Conservation (phyloP, 108 stramenopile genomes). For the Fistulifera pelliculosa region DNA sequence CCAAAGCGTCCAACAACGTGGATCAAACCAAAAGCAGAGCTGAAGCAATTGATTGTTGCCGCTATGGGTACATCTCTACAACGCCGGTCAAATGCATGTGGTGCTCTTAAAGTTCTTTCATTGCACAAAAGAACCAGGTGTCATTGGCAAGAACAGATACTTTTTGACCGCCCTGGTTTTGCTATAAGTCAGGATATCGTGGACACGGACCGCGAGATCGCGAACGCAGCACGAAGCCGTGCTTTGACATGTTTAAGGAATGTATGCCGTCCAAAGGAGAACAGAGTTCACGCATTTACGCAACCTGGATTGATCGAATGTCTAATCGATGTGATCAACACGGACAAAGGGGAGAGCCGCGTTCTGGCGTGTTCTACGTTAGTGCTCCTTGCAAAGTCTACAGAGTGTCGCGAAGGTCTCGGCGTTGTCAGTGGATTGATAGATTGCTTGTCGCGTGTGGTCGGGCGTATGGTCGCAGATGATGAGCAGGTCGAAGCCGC, state of each 20-base stretch:
- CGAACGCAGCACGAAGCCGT: conserved; percentile 49
- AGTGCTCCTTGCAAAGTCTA: conserved; percentile 63
- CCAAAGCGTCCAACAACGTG: conserved; percentile 7
- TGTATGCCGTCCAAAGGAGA: conserved; percentile 54
- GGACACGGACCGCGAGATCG: conserved; percentile 34
- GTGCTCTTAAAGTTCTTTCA: conserved; percentile 67
- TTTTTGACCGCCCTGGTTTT: conserved; percentile 57
- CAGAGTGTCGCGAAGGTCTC: conserved; percentile 45
- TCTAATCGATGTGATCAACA: conserved; percentile 42
- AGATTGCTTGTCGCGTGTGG: conserved; percentile 21
- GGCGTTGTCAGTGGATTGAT: conserved; percentile 26
- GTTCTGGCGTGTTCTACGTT: conserved; percentile 43
- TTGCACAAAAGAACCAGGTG: conserved; percentile 38
- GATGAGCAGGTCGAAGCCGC: neutral
- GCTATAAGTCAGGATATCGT: conserved; percentile 28
- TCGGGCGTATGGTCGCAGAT: conserved; percentile 25
- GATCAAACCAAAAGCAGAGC: conserved; percentile 42
- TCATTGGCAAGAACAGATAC: conserved; percentile 62
- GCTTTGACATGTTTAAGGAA: conserved; percentile 47
- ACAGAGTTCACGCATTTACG: conserved; percentile 40
- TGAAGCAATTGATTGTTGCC: conserved; percentile 48
- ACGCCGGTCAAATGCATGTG: conserved; percentile 70
- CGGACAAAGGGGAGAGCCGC: conserved; percentile 58
- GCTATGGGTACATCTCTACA: conserved; percentile 34
- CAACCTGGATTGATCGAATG: conserved; percentile 44